Base-by-base conservation (phyloP, 306 rosid species). In the Glycine soja region DNA sequence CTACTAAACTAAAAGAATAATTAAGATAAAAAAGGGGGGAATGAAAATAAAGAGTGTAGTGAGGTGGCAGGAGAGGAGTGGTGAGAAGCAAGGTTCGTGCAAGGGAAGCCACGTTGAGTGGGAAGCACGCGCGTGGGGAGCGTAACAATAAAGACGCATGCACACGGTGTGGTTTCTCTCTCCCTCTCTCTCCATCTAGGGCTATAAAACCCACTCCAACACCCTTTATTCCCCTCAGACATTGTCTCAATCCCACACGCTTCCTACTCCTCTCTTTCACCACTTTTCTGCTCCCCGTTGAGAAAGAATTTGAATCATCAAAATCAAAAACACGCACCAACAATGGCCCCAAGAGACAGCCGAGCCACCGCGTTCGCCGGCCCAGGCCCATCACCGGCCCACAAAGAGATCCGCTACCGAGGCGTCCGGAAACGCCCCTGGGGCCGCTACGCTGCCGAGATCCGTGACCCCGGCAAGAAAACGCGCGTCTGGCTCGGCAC, bases 401-500 rank as follows among this genome's bases (percentile, higher is more conserved):
- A 80, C 7, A 88, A 84, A 30, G 98, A 94, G 96, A 91, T 91
- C 83, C 90, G 94, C 0, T 94, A 79, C 64, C 78, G 98, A 19
- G 98, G 98, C 11, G 98, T 92, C 0, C 67, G 97, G 42, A 92
- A 94, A 83, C 87, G 97, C 14, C 98, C 98, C 0, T 94, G 98
- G 98, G 98, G 98, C 0, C 92, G 98, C 48, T 94, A 94, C 85
- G 98, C 98, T 1, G 98, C 98, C 0, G 98, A 94, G 92, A 94
- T 94, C 89, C 92, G 98, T 0, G 98, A 94, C 84, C 98, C 98
- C 0, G 91, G 91, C 0, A 94, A 92, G 76, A 94, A 92, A 69
- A 89, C 97, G 0, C 93, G 98, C 0, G 98, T 94, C 10, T 94
- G 98, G 98, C 91, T 94, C 0, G 98, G 98, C 4, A 94, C 98